Conservation (phyloP, 257 asterid genomes). For the Handroanthus guayacan region DNA sequence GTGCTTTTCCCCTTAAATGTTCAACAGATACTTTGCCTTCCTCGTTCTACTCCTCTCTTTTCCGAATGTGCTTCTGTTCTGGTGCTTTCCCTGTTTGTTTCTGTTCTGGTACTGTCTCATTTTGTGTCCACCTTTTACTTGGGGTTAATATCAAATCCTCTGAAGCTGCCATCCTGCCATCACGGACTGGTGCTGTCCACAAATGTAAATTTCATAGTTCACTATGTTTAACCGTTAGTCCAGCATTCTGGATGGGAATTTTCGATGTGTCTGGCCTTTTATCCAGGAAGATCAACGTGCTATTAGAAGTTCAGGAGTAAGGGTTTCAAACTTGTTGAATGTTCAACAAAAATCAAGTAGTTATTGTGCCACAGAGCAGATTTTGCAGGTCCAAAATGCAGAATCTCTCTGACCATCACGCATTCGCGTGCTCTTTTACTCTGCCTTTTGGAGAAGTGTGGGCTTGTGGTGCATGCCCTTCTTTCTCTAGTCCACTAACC, state of each 20-base stretch:
- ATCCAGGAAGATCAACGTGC: neutral
- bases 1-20: constrained; percentile 8
- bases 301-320: neutral
- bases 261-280: neutral
- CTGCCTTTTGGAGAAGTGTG: neutral
- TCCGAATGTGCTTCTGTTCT: constrained; percentile 13
- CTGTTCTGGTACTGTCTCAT: constrained; percentile 3
- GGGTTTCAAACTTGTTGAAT: neutral
- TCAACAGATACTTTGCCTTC: constrained; percentile 18
- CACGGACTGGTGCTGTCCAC: neutral
- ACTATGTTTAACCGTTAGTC: neutral
- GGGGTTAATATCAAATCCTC: constrained; percentile 7
- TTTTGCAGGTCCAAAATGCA: constrained; percentile 1
- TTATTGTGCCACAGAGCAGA: constrained; percentile 2
- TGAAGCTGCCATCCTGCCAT: constrained; percentile 18
- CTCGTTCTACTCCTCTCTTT: constrained; percentile 3
- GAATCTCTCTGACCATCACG: neutral
- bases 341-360: constrained; percentile 1
- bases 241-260: constrained; percentile 11
- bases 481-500: neutral
- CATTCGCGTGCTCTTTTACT: neutral
- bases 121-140: neutral
- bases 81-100: constrained; percentile 17
- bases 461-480: neutral
- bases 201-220: neutral